phyloP scores from a whole-genome alignment of 208 protist species.

The Trypanosoma caninum region DNA sequence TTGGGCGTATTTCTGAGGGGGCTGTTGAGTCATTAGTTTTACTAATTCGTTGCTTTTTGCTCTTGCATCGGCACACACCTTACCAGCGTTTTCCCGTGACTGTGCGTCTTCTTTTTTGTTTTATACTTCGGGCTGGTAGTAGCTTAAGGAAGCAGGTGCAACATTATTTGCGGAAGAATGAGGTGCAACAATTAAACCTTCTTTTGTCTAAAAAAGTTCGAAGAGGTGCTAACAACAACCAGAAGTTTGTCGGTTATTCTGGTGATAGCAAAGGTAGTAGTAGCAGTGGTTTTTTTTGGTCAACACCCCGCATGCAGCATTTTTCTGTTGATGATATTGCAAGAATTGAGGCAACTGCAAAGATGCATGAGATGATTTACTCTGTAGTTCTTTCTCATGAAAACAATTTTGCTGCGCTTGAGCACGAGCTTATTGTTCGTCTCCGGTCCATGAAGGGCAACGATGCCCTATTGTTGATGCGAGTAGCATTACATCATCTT shows the following conservation, averaged over 20 bases:
- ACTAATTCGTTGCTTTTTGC: constrained; percentile 6
- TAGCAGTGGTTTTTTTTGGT: background rate
- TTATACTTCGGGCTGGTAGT: constrained; percentile 30
- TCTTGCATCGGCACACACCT: background rate
- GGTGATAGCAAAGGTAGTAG: background rate
- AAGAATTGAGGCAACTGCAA: constrained; percentile 10
- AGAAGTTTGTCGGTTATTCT: background rate
- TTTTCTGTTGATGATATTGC: constrained; percentile 9
- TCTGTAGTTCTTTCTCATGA: constrained; percentile 6
- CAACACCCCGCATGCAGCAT: background rate
- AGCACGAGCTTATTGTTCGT: constrained; percentile 3
- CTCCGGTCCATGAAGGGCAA: background rate
- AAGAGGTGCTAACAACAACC: background rate
- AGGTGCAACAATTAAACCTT: constrained; percentile 28
- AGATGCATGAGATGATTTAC: constrained; percentile 15
- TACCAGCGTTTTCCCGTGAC: constrained; percentile 1
- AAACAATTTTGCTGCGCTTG: constrained; percentile 3
- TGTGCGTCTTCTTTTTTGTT: constrained; percentile 18
- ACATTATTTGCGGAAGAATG: constrained; percentile 26
- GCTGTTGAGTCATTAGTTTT: constrained; percentile 4
- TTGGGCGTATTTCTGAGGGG: constrained; percentile 12
- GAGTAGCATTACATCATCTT: constrained; percentile 13
- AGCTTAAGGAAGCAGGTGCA: constrained; percentile 42
- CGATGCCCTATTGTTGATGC: constrained; percentile 7
- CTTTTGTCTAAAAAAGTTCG: constrained; percentile 24